These are phyloP conservation scores for Ocimum tenuiflorum DNA, from an alignment of 257 asterid genomes.

Conservation along the genomic window DNA sequence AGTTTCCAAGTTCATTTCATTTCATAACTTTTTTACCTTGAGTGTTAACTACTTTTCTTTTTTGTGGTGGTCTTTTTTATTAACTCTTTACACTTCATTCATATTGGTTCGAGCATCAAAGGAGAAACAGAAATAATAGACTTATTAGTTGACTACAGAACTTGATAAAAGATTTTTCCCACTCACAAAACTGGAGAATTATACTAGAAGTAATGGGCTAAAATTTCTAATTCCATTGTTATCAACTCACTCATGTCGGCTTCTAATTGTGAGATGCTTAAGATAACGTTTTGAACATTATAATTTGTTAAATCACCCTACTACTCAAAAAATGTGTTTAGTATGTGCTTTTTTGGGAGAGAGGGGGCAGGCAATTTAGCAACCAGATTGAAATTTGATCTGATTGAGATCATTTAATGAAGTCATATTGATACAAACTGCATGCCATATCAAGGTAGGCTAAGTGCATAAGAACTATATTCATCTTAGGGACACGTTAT, in stretches of 20 bases:
- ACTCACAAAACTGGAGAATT: not conserved
- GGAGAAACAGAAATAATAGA: not conserved
- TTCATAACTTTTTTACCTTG: not conserved
- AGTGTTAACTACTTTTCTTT: not conserved
- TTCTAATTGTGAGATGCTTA: no score
- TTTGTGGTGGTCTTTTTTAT: not conserved
- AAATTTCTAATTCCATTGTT: not conserved
- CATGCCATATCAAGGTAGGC: not conserved
- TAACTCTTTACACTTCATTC: not conserved
- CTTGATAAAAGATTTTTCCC: not conserved
- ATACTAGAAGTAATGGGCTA: not conserved
- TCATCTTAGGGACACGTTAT: not conserved
- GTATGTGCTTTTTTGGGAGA: no score
- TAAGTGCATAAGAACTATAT: not conserved
- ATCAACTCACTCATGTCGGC: no score
- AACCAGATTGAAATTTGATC: no score
- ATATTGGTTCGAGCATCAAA: not conserved
- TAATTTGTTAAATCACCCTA: no score
- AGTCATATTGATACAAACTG: no score
- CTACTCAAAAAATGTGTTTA: no score
- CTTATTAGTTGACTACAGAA: not conserved
- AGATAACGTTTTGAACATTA: no score
- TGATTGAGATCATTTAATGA: no score
- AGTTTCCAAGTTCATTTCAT: not conserved
- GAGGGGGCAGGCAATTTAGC: no score